Percentiles rank a stretch among this genome's conserved stretches.
These are phyloP conservation scores for Cordyceps farinosa DNA, from an alignment of 2,329 filamentous ascomycete genomes.

Conservation along the genomic window DNA sequence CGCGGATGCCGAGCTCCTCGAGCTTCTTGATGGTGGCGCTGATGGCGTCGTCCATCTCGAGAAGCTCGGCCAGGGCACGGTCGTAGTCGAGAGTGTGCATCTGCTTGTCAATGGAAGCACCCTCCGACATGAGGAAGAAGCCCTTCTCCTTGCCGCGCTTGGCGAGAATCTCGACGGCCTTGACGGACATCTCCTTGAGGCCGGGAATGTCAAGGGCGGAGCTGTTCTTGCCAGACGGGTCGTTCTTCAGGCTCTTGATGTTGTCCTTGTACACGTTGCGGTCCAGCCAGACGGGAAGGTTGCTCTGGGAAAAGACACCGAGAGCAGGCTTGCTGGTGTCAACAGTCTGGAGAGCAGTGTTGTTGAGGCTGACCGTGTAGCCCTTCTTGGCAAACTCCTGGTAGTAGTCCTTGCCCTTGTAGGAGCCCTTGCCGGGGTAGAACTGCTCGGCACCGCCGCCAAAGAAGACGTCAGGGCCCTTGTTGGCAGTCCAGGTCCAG, in stretches of 20 bases:
- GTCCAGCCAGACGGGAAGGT: slow-evolving; percentile 82
- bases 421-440: slow-evolving; percentile 60
- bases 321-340: slow-evolving; percentile 61
- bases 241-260: slow-evolving; percentile 61
- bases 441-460: slow-evolving; percentile 83
- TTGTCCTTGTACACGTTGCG: slow-evolving; percentile 76
- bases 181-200: slow-evolving; percentile 85
- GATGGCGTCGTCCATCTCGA: slow-evolving; percentile 82
- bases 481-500: slow-evolving; percentile 74
- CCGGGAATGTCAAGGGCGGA: slow-evolving; percentile 74
- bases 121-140: slow-evolving; percentile 86
- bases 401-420: slow-evolving; percentile 74
- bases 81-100: slow-evolving; percentile 87
- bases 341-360: slow-evolving; percentile 61
- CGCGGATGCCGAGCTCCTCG: slow-evolving; percentile 59
- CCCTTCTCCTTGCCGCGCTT: slow-evolving; percentile 63
- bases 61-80: slow-evolving; percentile 76
- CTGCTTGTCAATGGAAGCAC: slow-evolving; percentile 82
- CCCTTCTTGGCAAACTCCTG: slow-evolving; percentile 68
- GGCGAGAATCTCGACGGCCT: slow-evolving; percentile 77
- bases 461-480: slow-evolving; percentile 76
- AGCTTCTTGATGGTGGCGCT: slow-evolving; percentile 71
- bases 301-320: slow-evolving; percentile 71
- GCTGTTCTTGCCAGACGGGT: slow-evolving; percentile 61
- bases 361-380: slow-evolving; percentile 71